Evolutionary conservation across 2,329 filamentous ascomycete species (phyloP), one percentile per base, ranked within the genome.

Genomic region (Neonectria punicea): DNA sequence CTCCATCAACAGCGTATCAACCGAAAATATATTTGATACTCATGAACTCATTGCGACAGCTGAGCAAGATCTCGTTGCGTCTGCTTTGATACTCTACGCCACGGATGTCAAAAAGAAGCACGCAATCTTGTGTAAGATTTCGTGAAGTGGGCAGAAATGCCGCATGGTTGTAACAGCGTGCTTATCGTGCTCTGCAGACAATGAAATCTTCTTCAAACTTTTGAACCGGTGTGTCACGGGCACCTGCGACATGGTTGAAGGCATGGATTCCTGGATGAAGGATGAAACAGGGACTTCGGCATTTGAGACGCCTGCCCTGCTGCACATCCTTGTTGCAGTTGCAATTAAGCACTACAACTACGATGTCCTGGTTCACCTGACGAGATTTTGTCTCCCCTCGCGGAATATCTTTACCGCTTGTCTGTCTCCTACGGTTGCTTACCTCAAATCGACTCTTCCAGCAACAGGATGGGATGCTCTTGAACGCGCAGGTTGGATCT

Each of bases 321-420:
- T 65, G 11, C 63, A 55, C 5, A 34, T 62, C 16, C 47, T 65
- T 14, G 22, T 65, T 1, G 63, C 58, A 5, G 58, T 62, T 43
- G n/a, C 54, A 7, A 49, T 65, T 28, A 65, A 65, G 18, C 63
- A 65, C 20, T 53, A 62, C 20, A 65, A 65, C 41, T 47, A 65
- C 20, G 47, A 50, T 10, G 53, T 62, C 1, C 32, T 65, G 18
- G 22, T 22, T 10, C 13, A 44, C 3, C 16, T 65, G 5, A 53
- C 63, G 1, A 41, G 14, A 8, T 28, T 32, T 13, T 5, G 22
- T 5, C 34, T 44, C 14, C 39, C 53, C 2, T 18, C 39, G 3
- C 16, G n/a, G 1, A 55, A 50, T 13, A 55, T 65, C 13, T 62
- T 62, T 5, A 41, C 18, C 1, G 13, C 49, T 5, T 43, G 41